Base-by-base conservation (phyloP, 2,329 filamentous ascomycete genomes). In the Talaromyces verruculosus region DNA sequence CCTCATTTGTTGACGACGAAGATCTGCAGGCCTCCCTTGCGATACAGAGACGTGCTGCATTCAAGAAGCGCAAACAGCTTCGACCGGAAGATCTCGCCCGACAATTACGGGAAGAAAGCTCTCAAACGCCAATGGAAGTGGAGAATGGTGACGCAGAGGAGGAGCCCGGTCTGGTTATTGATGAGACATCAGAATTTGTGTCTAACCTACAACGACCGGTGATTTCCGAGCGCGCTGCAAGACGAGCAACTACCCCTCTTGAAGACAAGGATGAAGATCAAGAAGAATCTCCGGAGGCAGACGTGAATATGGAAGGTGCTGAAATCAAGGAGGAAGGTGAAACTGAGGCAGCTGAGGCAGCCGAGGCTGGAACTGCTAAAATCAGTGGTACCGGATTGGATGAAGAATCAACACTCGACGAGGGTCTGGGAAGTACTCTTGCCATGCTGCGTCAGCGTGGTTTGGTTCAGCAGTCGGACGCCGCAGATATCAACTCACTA, bases 141-240 rank as follows among this genome's bases (percentile, higher is more conserved):
- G 87, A 89, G 60, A 84, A 85, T 28, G 80, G 84, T 2, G 81
- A 86, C 3, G 74, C 79, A 10, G 82, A 84, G 49, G 83, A 85
- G 61, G 81, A 81, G 39, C 82, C 82, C 1, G 94, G 93, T 1
- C 82, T 99, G 1, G 86, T 97, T n/a, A 93, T 99, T 65, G 94
- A 97, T 67, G 95, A 97, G 75, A 97, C 94, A 0, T 93, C 93
- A 0, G 93, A 97, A 72, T 99, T 99, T 72, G 91, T 99, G 35
- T 90, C 93, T 30, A 92, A 92, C 64, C 80, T 99, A 64, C 90
- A 89, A 74, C 90, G 89, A 66, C 87, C 89, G 15, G 85, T 80
- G 1, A 78, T 84, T 11, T 80, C 84, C 74, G 80, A 90, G 77
- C 79, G 84, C 73, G 84, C 78, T 33, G 72, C 74, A 73, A 73